A percentile compares a stretch with the other conserved stretches of the same genome.
These are phyloP conservation scores for Camillea tinctor DNA, from an alignment of 2,329 filamentous ascomycete species.

Conservation along the genomic window DNA sequence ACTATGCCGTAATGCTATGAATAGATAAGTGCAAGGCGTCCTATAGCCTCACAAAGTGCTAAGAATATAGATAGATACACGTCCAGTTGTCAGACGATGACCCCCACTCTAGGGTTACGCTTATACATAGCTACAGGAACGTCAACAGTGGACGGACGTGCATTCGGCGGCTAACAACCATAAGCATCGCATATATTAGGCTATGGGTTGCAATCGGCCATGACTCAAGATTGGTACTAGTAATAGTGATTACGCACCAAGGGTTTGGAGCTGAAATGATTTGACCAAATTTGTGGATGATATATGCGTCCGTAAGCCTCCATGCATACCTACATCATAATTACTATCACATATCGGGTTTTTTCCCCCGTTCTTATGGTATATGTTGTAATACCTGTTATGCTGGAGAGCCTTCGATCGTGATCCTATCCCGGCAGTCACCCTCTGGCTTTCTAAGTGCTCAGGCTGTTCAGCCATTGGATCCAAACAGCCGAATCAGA, in stretches of 20 bases:
- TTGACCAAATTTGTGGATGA: neutral
- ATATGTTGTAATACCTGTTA: neutral
- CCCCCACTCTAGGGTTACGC: neutral
- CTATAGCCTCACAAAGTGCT: conserved; percentile 2
- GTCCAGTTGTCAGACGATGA: neutral
- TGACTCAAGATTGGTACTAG: too few relatives aligned
- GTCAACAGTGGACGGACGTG: neutral
- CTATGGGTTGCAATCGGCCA: neutral
- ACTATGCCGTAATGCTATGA: too few relatives aligned
- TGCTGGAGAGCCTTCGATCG: neutral
- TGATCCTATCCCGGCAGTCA: neutral
- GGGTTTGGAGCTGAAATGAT: neutral
- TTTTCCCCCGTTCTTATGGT: neutral
- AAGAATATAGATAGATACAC: neutral
- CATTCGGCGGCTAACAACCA: neutral
- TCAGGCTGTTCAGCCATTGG: neutral
- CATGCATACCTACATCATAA: neutral
- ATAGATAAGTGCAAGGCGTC: neutral
- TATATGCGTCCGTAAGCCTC: neutral
- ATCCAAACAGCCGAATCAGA: neutral
- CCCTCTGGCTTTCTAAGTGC: neutral
- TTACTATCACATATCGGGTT: neutral
- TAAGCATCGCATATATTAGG: neutral
- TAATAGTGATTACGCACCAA: neutral
- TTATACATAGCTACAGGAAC: neutral